These are phyloP conservation scores for Cladosporium colombiae DNA, from an alignment of 2,329 filamentous ascomycete species.

Conservation along the genomic window DNA sequence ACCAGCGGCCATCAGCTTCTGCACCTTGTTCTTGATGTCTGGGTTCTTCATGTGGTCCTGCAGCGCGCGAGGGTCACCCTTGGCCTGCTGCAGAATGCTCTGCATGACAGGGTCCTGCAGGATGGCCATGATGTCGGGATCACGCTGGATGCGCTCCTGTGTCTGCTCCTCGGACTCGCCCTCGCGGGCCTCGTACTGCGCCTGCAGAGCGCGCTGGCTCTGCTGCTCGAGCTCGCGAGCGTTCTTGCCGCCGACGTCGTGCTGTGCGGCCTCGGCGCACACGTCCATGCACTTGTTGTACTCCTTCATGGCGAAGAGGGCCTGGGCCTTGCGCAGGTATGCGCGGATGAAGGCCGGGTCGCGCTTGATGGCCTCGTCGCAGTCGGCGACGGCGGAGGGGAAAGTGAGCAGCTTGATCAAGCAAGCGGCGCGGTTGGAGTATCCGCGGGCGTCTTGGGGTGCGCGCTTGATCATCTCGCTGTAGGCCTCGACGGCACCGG, in stretches of 20 bases:
- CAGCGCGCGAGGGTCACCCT: conserved; percentile 85
- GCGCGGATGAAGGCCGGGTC: conserved; percentile 92
- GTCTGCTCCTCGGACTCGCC: conserved; percentile 93
- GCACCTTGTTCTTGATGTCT: conserved; percentile 79
- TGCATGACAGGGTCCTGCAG: conserved; percentile 98
- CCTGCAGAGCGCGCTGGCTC: conserved; percentile 85
- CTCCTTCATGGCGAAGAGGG: conserved; percentile 95
- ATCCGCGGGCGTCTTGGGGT: conserved; percentile 88
- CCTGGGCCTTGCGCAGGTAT: conserved; percentile 94
- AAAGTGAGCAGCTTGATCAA: conserved; percentile 97
- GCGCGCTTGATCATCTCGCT: conserved; percentile 95
- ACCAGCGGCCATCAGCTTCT: conserved; percentile 90
- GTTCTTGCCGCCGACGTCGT: conserved; percentile 80
- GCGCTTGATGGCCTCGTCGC: conserved; percentile 84
- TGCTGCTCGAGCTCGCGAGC: conserved; percentile 89
- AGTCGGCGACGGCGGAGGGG: conserved; percentile 89
- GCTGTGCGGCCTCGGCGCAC: conserved; percentile 74
- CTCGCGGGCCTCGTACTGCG: conserved; percentile 87
- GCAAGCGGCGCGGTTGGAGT: conserved; percentile 94
- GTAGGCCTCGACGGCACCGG: conserved; percentile 90
- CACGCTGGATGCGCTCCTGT: conserved; percentile 78
- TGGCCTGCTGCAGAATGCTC: conserved; percentile 93
- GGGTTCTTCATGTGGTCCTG: conserved; percentile 98
- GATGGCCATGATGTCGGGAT: conserved; percentile 72
- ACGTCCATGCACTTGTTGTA: conserved; percentile 93